These are phyloP conservation scores for Fusarium sp. DNA, from an alignment of 2,329 filamentous ascomycete genomes.

Conservation along the genomic window DNA sequence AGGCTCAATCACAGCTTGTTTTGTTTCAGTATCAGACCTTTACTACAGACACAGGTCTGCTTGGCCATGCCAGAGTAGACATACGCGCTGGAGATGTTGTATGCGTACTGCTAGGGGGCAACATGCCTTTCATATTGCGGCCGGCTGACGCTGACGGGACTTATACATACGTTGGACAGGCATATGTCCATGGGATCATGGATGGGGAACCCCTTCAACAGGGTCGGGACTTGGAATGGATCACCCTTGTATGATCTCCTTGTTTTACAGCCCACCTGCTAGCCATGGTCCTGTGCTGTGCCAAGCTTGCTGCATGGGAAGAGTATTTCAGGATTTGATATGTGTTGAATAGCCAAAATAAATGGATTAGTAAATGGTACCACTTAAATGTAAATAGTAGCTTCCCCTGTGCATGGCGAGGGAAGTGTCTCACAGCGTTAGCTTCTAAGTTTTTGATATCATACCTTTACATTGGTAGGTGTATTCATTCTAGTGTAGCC, in stretches of 20 bases:
- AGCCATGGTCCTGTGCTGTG: not conserved
- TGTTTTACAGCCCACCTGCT: too few relatives aligned
- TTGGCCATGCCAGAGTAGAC: not conserved
- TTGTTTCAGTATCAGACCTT: not conserved
- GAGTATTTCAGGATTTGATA: too few relatives aligned
- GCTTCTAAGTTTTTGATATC: too few relatives aligned
- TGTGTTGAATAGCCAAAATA: too few relatives aligned
- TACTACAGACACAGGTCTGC: not conserved
- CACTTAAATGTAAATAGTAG: too few relatives aligned
- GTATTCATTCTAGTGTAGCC: too few relatives aligned
- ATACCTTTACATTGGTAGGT: too few relatives aligned
- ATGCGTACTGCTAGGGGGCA: not conserved
- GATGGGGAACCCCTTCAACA: slow-evolving; percentile 11
- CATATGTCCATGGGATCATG: slow-evolving; percentile 1
- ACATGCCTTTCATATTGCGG: not conserved
- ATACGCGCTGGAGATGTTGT: not conserved
- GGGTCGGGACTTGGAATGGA: not conserved
- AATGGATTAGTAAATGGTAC: too few relatives aligned
- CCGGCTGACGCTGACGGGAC: not conserved
- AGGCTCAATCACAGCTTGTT: not conserved
- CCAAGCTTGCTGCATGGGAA: too few relatives aligned
- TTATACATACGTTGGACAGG: not conserved
- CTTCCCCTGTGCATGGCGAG: too few relatives aligned
- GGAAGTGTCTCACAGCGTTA: too few relatives aligned
- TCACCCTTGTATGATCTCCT: slow-evolving; percentile 41